Percentiles rank a stretch among this genome's conserved stretches.
Evolutionary conservation across 306 rosid genomes (phyloP).

Genomic region (Arachis hypogaea): DNA sequence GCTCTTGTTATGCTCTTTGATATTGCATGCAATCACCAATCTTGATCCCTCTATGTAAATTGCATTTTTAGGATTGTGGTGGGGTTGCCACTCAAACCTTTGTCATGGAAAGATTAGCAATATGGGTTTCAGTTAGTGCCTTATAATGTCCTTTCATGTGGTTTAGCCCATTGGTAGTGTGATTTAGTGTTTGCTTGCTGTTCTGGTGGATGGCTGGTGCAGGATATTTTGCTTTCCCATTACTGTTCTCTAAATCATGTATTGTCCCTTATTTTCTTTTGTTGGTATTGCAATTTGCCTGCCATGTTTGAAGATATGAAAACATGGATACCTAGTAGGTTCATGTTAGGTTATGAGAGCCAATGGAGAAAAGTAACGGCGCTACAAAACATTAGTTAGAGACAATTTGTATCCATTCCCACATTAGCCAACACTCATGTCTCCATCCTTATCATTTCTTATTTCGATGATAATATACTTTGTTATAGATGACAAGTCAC

Average conservation of each 20-base stretch:
- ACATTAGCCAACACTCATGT: not conserved
- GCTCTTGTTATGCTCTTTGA: not conserved
- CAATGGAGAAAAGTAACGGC: not conserved
- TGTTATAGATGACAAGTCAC: not conserved
- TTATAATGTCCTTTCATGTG: not conserved
- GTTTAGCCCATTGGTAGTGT: not conserved
- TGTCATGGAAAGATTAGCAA: not conserved
- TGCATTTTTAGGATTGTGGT: too few relatives aligned
- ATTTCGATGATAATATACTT: not conserved
- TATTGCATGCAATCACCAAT: too few relatives aligned
- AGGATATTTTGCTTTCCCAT: not conserved
- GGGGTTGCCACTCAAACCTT: too few relatives aligned
- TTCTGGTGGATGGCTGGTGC: not conserved
- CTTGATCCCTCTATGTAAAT: too few relatives aligned
- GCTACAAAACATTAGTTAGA: not conserved
- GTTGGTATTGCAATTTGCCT: not conserved
- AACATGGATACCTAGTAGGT: not conserved
- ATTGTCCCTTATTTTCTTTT: not conserved
- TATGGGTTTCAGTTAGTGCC: not conserved
- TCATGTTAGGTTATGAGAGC: constrained; percentile 4
- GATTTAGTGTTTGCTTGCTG: not conserved
- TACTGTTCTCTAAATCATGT: not conserved
- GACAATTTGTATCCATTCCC: constrained; percentile 1
- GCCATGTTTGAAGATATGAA: not conserved
- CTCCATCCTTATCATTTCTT: constrained; percentile 10